Conservation (phyloP, 2,329 filamentous ascomycete genomes). For the Botrytis porri region DNA sequence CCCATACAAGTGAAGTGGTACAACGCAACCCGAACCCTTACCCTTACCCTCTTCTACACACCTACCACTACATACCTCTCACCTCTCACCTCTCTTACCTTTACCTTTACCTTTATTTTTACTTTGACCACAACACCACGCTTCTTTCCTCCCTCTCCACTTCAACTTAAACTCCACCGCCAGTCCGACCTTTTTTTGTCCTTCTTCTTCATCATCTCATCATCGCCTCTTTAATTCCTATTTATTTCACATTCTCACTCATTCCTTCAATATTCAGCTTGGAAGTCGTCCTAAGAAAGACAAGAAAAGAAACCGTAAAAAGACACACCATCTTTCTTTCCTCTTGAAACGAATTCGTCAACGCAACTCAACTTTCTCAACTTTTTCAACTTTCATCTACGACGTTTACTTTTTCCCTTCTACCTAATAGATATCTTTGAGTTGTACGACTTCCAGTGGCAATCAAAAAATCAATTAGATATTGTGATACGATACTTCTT, state of each 20-base stretch:
- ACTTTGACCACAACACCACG: background rate
- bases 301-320: background rate
- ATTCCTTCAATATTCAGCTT: conserved; percentile 14
- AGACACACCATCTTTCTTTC: conserved; percentile 1
- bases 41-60: background rate
- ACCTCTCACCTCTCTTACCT: background rate
- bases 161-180: conserved; percentile 5
- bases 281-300: background rate
- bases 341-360: background rate
- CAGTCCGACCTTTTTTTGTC: conserved; percentile 8
- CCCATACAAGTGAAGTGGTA: background rate
- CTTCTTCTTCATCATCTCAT: conserved; percentile 4
- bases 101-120: no score
- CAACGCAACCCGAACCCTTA: background rate
- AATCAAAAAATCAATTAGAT: background rate
- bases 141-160: conserved; percentile 4
- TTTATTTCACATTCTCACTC: background rate
- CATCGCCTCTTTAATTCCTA: background rate
- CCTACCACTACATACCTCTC: background rate
- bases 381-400: background rate
- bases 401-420: background rate
- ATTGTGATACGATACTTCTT: conserved; percentile 10
- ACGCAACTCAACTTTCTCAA: background rate
- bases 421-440: background rate
- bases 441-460: background rate